Evolutionary conservation across 495 filamentous ascomycete species (phyloP), one percentile per base, ranked within the genome.

Genomic region (Hypoxylon intermedium): DNA sequence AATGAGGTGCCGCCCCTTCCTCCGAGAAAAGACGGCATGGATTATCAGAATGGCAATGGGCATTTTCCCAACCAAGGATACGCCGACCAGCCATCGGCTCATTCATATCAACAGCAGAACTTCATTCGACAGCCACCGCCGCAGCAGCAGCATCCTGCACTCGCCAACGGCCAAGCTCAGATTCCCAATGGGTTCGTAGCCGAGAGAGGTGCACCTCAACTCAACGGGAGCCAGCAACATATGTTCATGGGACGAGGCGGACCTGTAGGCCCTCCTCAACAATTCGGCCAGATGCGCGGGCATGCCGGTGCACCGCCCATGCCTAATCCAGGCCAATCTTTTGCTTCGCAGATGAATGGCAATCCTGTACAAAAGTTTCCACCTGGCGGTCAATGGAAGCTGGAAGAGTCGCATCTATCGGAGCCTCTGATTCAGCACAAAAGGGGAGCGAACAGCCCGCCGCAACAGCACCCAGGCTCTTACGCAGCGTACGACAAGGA

Each of bases 401-500:
- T 72, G 18, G 74, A 80, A 47, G 76, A 80, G 55, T 80, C 78
- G 5, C 72, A 74, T 41, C 68, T 81, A 9, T 47, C 74, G 0
- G 71, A 75, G 40, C 79, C 79, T 41, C 69, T 81, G n/a, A 71
- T 75, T 20, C 56, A 69, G 9, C 65, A 71, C 24, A 75, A 72
- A 40, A 69, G 75, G 1, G 61, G 70, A 9, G 70, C 70, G 9
- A 68, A 71, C 2, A 77, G 75, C 48, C 74, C 65, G 16, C 60
- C 66, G 26, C 70, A 74, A 20, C 69, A 69, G 23, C 73, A 73
- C 53, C 69, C 69, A 18, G 44, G 63, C 0, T 75, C 64, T 38
- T 69, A 72, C 36, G 72, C 11, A 13, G 3, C 65, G 12, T 77
- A 70, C 30, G 78, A 81, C 26, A 81, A 81, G 54, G 79, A 81